Conservation (phyloP, 1,284 basidiomycete genomes). For the Cryptococcus sp. region DNA sequence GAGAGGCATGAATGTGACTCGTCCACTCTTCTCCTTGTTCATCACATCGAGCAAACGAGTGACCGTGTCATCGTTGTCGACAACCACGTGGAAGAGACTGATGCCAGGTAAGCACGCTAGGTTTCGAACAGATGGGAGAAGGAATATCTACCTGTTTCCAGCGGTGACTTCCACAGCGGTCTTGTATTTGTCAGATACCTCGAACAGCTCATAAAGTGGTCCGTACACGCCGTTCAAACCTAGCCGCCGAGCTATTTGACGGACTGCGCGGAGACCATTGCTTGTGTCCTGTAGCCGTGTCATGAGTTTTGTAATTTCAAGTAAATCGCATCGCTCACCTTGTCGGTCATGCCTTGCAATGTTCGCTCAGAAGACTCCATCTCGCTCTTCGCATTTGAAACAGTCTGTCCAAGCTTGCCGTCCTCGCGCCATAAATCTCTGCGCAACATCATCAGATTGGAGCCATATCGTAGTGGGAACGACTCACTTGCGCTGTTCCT, state of each 20-base stretch:
- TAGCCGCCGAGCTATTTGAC: constrained; percentile 73
- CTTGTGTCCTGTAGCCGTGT: constrained; percentile 73
- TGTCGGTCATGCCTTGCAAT: constrained; percentile 91
- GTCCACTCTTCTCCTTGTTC: constrained; percentile 86
- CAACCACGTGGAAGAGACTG: constrained; percentile 95
- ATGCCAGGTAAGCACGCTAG: background rate
- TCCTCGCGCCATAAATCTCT: constrained; percentile 92
- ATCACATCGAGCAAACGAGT: constrained; percentile 85
- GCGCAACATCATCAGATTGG: constrained; percentile 4
- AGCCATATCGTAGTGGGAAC: background rate
- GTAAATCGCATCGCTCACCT: constrained; percentile 58
- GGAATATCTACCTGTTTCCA: constrained; percentile 70
- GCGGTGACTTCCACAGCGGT: constrained; percentile 92
- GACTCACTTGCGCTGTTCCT: constrained; percentile 74
- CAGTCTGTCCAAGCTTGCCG: constrained; percentile 76
- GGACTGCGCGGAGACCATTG: constrained; percentile 79
- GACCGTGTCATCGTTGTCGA: constrained; percentile 92
- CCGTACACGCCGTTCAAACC: constrained; percentile 80
- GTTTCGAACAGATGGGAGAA: background rate
- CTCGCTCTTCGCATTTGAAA: constrained; percentile 75
- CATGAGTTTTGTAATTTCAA: background rate
- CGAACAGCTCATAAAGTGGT: constrained; percentile 90
- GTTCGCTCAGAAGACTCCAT: constrained; percentile 75
- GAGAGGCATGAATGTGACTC: constrained; percentile 97
- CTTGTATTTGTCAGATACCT: constrained; percentile 90